Evolutionary conservation across 2,329 filamentous ascomycete species (phyloP), one percentile per base, ranked within the genome.

Genomic region (Alternaria longipes): DNA sequence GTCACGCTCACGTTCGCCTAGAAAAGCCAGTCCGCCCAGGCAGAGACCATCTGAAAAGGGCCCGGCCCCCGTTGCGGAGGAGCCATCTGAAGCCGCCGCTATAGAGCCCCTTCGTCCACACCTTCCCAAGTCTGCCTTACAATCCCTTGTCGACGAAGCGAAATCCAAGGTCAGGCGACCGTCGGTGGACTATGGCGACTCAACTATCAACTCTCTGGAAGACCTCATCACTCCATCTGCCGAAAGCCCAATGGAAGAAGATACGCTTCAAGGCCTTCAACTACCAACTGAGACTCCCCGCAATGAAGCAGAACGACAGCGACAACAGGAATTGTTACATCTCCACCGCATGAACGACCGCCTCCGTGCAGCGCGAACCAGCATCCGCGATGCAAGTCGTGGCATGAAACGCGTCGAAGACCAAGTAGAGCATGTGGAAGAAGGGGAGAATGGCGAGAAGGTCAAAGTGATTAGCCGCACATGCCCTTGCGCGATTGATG

Each of bases 181-280:
- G 22, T 62, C 66, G 24, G 74, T 78, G 18, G 67, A 73, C 32
- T 77, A 79, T 40, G 82, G 82, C 36, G 82, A 84, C 30, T 81
- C 80, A 18, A 84, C 82, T 4, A 79, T 84, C 44, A 78, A 82
- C 46, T 83, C 81, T 4, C 72, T 84, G 8, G 81, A 84, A 67
- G 79, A 82, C 36, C 77, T 84, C 12, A 76, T 82, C 12, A 65
- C 74, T 18, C 75, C 69, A 56, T 68, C 54, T 14, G 50, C 54
- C 22, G 69, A 72, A 24, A 65, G 62, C 40, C 69, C 55, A 36
- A 69, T 59, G 5, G 76, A 79, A 16, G 77, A 79, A 42, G 77
- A 79, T 52, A 78, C 74, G 1, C 60, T 79, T 7, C 67, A 73
- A 54, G 72, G 70, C 12, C 57, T 78, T 8, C 60, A 71, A 38